These are phyloP conservation scores for Tylopilus cervinicoccineus DNA, from an alignment of 768 basidiomycete genomes.

Conservation along the genomic window DNA sequence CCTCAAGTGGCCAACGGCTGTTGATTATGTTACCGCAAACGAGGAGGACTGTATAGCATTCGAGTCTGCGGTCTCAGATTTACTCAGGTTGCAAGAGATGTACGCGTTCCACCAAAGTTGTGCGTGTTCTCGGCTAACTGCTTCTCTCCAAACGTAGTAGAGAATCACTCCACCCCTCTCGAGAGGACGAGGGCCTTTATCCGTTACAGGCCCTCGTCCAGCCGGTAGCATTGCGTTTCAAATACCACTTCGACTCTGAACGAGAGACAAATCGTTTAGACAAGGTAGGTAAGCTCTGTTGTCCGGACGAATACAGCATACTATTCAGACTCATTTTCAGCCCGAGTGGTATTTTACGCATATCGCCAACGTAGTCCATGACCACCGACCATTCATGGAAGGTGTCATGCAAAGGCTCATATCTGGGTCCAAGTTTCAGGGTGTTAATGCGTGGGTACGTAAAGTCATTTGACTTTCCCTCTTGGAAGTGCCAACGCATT, in stretches of 20 bases:
- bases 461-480: not conserved
- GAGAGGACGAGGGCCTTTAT: slow-evolving; percentile 56
- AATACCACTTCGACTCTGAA: slow-evolving; percentile 89
- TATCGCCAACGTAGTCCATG: slow-evolving; percentile 80
- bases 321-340: slow-evolving; percentile 36
- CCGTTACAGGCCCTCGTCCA: slow-evolving; percentile 81
- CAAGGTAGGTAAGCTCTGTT: slow-evolving; percentile 52
- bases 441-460: slow-evolving; percentile 74
- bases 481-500: slow-evolving; percentile 1
- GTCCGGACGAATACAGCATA: not conserved
- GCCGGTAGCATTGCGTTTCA: slow-evolving; percentile 83
- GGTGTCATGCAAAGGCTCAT: slow-evolving; percentile 68
- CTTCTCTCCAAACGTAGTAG: slow-evolving; percentile 38
- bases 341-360: slow-evolving; percentile 98
- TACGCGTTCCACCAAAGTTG: slow-evolving; percentile 37
- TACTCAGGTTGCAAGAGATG: slow-evolving; percentile 77
- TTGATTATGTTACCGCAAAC: slow-evolving; percentile 56
- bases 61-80: slow-evolving; percentile 71
- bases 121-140: slow-evolving; percentile 2
- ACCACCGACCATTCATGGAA: slow-evolving; percentile 81
- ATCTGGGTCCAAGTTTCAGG: slow-evolving; percentile 53
- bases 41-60: slow-evolving; percentile 58
- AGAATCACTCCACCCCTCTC: slow-evolving; percentile 38
- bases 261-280: slow-evolving; percentile 88
- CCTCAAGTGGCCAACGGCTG: slow-evolving; percentile 79